Conservation (phyloP, 768 basidiomycete genomes). For the button mushroom (Agaricus bisporus) region DNA sequence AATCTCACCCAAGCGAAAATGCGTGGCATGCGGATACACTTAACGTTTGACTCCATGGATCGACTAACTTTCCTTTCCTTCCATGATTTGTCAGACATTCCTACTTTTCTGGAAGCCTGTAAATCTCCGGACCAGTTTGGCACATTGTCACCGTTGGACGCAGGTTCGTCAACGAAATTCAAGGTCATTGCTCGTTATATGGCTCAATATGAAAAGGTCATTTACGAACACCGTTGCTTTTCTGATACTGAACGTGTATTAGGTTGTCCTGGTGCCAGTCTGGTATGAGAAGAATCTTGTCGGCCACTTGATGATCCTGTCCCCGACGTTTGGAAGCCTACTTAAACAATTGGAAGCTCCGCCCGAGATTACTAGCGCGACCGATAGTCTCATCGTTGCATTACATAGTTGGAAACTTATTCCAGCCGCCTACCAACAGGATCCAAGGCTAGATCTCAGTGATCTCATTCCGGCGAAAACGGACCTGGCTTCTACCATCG, state of each 20-base stretch:
- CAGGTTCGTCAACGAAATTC: neutral
- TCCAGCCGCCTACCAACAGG: neutral
- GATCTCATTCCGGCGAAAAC: constrained; percentile 1
- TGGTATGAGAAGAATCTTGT: constrained; percentile 39
- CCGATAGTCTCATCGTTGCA: constrained; percentile 2
- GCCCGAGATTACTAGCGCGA: constrained; percentile 16
- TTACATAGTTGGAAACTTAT: constrained; percentile 9
- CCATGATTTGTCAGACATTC: constrained; percentile 42
- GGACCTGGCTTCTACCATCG: neutral
- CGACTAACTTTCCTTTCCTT: constrained; percentile 25
- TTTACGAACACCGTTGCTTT: constrained; percentile 7
- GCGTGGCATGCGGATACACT: constrained; percentile 7
- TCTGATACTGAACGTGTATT: neutral
- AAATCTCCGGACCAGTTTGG: constrained; percentile 47
- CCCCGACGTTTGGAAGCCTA: constrained; percentile 19
- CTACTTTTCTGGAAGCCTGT: constrained; percentile 42
- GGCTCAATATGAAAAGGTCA: constrained; percentile 40
- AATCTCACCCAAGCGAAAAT: constrained; percentile 5
- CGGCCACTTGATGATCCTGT: constrained; percentile 45
- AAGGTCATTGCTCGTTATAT: constrained; percentile 27
- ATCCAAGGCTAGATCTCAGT: constrained; percentile 3
- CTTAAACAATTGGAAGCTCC: constrained; percentile 36
- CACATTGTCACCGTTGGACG: constrained; percentile 24
- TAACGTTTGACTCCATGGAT: constrained; percentile 8
- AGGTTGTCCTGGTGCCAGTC: constrained; percentile 48